Evolutionary conservation across 2,329 filamentous ascomycete genomes (phyloP).

Genomic region (Chaetomium sp.): DNA sequence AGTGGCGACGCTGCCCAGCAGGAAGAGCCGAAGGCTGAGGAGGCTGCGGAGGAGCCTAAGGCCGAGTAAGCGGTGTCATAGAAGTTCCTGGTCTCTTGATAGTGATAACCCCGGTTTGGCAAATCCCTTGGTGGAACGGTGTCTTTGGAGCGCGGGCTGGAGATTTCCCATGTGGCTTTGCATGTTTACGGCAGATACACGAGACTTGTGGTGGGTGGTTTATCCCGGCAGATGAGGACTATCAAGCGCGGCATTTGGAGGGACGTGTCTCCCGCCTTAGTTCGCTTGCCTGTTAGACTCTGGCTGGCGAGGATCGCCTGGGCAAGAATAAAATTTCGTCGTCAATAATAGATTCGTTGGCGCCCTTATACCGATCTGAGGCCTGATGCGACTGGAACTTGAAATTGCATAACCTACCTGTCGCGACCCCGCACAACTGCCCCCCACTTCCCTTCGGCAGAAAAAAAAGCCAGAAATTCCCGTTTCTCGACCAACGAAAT

Average conservation of each 20-base stretch:
- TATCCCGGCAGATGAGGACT: constrained; percentile 34
- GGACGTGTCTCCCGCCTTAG: constrained; percentile 32
- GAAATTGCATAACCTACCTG: neutral
- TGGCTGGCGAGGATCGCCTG: constrained; percentile 43
- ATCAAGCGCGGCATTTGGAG: constrained; percentile 38
- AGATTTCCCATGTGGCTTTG: constrained; percentile 39
- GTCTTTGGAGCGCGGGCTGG: constrained; percentile 58
- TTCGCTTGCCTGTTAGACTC: constrained; percentile 49
- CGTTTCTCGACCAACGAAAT: no score
- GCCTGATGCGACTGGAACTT: no score
- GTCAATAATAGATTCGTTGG: constrained; percentile 10
- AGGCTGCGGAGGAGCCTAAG: constrained; percentile 61
- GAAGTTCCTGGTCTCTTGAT: constrained; percentile 35
- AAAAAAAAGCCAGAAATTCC: no score
- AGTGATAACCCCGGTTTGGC: constrained; percentile 37
- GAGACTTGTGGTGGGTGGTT: constrained; percentile 25
- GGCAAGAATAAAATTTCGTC: constrained; percentile 42
- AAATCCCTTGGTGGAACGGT: constrained; percentile 46
- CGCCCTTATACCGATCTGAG: neutral
- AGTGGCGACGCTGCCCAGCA: constrained; percentile 47
- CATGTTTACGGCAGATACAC: constrained; percentile 47
- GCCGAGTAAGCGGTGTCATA: constrained; percentile 46
- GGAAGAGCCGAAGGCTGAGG: constrained; percentile 51
- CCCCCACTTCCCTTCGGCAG: no score
- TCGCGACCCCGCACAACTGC: neutral